These are phyloP conservation scores for Penicillium polonicum DNA, from an alignment of 2,329 filamentous ascomycete genomes.

Conservation along the genomic window DNA sequence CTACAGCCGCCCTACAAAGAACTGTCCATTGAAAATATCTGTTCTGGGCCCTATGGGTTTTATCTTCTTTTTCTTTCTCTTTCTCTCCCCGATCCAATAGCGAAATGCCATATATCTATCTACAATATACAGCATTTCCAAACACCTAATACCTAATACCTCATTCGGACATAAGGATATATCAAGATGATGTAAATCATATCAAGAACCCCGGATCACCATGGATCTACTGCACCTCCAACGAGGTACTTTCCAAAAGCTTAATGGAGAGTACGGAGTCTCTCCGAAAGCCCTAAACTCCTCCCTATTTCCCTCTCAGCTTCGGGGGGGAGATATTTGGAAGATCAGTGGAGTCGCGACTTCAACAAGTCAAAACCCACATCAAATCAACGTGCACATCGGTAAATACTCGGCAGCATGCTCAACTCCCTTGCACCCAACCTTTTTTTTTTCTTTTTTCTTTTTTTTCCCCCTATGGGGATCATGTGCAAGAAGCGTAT, in stretches of 20 bases:
- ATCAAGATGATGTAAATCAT: neutral
- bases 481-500: slow-evolving; percentile 5
- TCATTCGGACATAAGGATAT: neutral
- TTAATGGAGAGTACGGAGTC: slow-evolving; percentile 6
- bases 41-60: neutral
- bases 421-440: neutral
- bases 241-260: slow-evolving; percentile 3
- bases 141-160: neutral
- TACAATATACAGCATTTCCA: neutral
- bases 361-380: neutral
- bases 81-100: slow-evolving; percentile 3
- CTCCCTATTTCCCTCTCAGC: neutral
- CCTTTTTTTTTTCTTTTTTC: too few relatives aligned
- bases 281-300: neutral
- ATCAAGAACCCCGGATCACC: slow-evolving; percentile 20
- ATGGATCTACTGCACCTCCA: slow-evolving; percentile 13
- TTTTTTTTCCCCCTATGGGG: too few relatives aligned
- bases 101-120: neutral
- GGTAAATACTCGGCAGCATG: neutral
- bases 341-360: neutral
- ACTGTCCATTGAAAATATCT: neutral
- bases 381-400: neutral
- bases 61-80: neutral
- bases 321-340: neutral
- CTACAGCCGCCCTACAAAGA: slow-evolving; percentile 2